Evolutionary conservation across 202 grass and related monocot species (phyloP), one percentile per base, ranked within the genome.

Genomic region (Panicum virgatum): DNA sequence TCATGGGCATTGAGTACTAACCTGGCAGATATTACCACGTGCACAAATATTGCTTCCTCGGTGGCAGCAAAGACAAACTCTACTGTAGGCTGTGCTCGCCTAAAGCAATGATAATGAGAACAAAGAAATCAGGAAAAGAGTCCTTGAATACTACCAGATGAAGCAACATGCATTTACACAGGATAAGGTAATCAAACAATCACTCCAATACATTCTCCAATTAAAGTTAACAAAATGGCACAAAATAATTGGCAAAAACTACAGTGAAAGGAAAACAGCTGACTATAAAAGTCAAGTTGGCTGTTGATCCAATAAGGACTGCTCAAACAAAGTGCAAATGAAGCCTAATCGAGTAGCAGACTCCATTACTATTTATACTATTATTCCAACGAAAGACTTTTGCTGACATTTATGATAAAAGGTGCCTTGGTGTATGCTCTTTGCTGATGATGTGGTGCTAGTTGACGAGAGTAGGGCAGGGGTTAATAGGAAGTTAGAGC

Each of bases 21-120:
- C 96, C 90, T 98, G 46, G 96, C 90, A 76, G 96, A 98, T 83
- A 98, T 80, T 63, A 98, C 48, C 65, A 82, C 96, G 8, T 98
- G 96, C 59, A 96, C 96, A 87, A 96, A 98, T 64, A 98, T 83
- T 82, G 96, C 91, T 87, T 98, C 96, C 63, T 98, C 96, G 0
- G 92, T 98, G 69, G 96, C 96, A 81, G 96, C 76, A 84, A 98
- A 98, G 78, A 90, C 74, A 89, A 98, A 98, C 84, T 98, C 96
- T 53, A 98, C 77, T 75, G 91, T 92, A 67, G 89, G 92, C 77
- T 92, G 92, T 47, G 91, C 84, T 87, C 90, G 85, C 85, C 96
- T 98, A 82, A 78, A 72, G 84, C 66, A 85, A 88, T 51, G 71
- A 54, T 37, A 85, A 67, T 69, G 27, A 86, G 23, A 88, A 78